Conservation (phyloP, 2,329 filamentous ascomycete species). For the Alternaria gansuensis region DNA sequence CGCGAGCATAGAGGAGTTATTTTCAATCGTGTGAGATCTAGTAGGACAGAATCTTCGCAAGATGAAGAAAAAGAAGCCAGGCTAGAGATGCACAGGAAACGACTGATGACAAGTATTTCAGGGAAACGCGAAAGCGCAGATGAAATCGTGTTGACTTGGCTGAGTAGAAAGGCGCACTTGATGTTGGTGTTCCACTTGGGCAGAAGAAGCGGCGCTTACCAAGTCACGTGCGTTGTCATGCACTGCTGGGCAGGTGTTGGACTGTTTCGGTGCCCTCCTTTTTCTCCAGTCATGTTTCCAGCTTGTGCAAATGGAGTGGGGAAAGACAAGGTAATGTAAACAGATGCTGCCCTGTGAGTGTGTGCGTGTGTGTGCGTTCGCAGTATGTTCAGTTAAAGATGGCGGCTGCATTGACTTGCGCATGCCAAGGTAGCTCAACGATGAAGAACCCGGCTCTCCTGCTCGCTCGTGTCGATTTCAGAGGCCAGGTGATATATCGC, state of each 20-base stretch:
- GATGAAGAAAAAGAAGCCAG: background rate
- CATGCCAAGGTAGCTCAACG: slow-evolving; percentile 8
- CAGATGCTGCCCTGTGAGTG: background rate
- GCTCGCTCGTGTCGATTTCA: background rate
- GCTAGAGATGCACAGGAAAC: background rate
- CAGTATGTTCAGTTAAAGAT: background rate
- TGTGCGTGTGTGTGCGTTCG: background rate
- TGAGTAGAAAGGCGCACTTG: slow-evolving; percentile 7
- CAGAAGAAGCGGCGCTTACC: slow-evolving; percentile 13
- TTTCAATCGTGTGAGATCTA: background rate
- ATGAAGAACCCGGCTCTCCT: background rate
- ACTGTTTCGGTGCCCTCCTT: background rate
- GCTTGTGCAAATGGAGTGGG: background rate
- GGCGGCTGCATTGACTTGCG: background rate
- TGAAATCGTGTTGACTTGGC: slow-evolving; percentile 12
- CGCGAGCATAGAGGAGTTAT: background rate
- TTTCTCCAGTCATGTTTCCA: background rate
- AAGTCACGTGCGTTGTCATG: slow-evolving; percentile 19
- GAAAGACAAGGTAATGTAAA: background rate
- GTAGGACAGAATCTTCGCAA: background rate
- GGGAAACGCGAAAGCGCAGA: slow-evolving; percentile 5
- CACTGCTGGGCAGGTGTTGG: background rate
- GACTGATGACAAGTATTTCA: background rate
- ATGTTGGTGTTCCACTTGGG: slow-evolving; percentile 13
- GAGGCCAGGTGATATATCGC: slow-evolving; percentile 3